Evolutionary conservation across 176 grass and related monocot genomes (phyloP).

Genomic region (barley (Hordeum vulgare)): DNA sequence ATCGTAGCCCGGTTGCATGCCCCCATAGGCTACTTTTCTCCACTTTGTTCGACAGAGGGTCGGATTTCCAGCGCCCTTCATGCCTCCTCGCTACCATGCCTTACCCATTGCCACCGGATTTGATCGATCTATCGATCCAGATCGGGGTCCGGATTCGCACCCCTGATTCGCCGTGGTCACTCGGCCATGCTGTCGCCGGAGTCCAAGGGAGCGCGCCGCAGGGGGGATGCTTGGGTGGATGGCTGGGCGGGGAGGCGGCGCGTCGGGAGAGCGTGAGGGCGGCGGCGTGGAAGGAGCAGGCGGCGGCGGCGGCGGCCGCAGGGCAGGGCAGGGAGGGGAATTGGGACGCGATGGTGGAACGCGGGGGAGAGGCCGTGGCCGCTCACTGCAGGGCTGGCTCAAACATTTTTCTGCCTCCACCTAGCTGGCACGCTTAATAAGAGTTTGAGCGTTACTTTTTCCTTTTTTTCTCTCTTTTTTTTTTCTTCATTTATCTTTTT

Average conservation of each 20-base stretch:
- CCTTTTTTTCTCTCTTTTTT: no score
- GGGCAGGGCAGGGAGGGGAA: not conserved
- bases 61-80: conserved; percentile 32
- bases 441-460: not conserved
- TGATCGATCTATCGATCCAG: not conserved
- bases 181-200: not conserved
- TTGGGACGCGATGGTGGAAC: not conserved
- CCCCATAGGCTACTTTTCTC: conserved; percentile 92
- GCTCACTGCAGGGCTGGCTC: not conserved
- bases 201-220: not conserved
- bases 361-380: not conserved
- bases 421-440: not conserved
- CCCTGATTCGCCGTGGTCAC: not conserved
- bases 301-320: not conserved
- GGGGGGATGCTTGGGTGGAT: not conserved
- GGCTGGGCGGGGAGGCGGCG: not conserved
- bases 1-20: conserved; percentile 64
- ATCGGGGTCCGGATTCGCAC: not conserved
- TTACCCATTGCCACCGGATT: not conserved
- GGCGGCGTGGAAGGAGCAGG: no score
- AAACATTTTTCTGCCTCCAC: not conserved
- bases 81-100: not conserved
- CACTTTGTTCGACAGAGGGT: conserved; percentile 42
- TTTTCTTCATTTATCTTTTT: no score
- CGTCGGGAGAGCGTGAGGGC: not conserved